phyloP scores from a whole-genome alignment of 805 yeast species.

The Schwanniomyces sp. region DNA sequence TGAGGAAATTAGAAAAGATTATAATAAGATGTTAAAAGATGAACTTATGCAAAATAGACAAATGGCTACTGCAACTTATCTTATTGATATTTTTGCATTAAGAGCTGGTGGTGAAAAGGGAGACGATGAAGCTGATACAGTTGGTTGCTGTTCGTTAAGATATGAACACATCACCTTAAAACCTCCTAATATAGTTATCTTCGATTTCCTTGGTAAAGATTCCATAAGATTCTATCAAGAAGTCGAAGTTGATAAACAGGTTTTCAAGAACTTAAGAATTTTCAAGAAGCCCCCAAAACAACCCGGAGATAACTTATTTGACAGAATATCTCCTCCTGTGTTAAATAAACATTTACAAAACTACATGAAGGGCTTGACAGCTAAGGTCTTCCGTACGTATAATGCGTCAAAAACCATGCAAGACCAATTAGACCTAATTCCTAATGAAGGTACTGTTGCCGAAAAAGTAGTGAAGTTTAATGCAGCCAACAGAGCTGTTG shows the following conservation, averaged over 20 bases:
- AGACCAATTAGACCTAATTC: constrained; percentile 81
- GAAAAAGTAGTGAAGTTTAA: constrained; percentile 87
- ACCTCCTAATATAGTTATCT: constrained; percentile 83
- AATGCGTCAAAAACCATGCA: constrained; percentile 98
- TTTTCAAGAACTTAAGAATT: constrained; percentile 80
- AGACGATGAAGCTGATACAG: constrained; percentile 97
- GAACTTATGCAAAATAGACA: constrained; percentile 83
- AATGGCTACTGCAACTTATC: constrained; percentile 89
- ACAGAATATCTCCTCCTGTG: constrained; percentile 79
- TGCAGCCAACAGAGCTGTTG: constrained; percentile 95
- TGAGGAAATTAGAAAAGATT: constrained; percentile 71
- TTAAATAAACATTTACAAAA: constrained; percentile 84
- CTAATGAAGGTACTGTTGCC: constrained; percentile 82
- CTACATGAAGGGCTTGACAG: constrained; percentile 91
- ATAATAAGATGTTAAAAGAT: constrained; percentile 65
- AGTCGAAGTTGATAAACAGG: constrained; percentile 89
- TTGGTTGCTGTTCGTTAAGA: constrained; percentile 93
- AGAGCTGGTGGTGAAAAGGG: constrained; percentile 98
- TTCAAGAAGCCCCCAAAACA: constrained; percentile 87
- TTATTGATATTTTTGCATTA: constrained; percentile 88
- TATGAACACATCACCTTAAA: constrained; percentile 83
- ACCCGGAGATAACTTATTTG: constrained; percentile 91
- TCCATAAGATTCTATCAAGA: constrained; percentile 90
- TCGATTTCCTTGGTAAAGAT: constrained; percentile 95
- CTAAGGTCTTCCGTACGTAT: constrained; percentile 95